Conservation (phyloP, 805 yeast genomes). For the Tetrapisispora iriomotensis region DNA sequence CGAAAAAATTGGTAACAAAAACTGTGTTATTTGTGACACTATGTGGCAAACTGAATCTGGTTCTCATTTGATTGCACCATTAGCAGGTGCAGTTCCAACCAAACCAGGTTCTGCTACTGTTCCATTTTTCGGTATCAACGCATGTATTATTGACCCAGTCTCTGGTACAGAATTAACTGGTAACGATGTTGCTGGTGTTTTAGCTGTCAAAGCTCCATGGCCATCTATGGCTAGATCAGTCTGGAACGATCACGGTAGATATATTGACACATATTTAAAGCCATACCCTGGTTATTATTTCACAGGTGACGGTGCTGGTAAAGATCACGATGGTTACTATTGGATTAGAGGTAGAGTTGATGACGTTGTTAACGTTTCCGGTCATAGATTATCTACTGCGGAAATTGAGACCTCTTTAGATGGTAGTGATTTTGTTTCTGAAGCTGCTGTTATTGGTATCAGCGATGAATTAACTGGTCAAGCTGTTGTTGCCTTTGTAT, state of each 20-base stretch:
- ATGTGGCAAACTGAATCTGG: constrained; percentile 99
- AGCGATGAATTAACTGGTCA: constrained; percentile 95
- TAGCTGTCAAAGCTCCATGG: constrained; percentile 87
- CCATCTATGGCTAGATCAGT: constrained; percentile 98
- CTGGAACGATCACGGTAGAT: constrained; percentile 78
- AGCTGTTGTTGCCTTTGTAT: constrained; percentile 91
- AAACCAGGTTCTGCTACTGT: constrained; percentile 96
- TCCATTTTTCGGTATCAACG: constrained; percentile 92
- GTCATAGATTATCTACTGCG: constrained; percentile 96
- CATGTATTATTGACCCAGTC: constrained; percentile 88
- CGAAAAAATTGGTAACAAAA: constrained; percentile 79
- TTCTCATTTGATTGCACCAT: constrained; percentile 85
- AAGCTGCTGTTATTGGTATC: constrained; percentile 94
- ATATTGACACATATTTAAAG: constrained; percentile 80
- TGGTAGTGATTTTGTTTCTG: constrained; percentile 73
- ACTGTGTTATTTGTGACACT: constrained; percentile 89
- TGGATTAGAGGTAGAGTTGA: constrained; percentile 99
- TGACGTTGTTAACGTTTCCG: constrained; percentile 95
- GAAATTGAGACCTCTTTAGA: constrained; percentile 90
- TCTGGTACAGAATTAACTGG: constrained; percentile 76
- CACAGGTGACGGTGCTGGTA: constrained; percentile 98
- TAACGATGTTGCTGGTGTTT: constrained; percentile 91
- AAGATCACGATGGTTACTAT: constrained; percentile 91
- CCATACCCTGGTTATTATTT: constrained; percentile 92
- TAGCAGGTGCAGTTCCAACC: constrained; percentile 90